Evolutionary conservation across 305 asterid genomes (phyloP).

Genomic region (Fraxinus velutina): DNA sequence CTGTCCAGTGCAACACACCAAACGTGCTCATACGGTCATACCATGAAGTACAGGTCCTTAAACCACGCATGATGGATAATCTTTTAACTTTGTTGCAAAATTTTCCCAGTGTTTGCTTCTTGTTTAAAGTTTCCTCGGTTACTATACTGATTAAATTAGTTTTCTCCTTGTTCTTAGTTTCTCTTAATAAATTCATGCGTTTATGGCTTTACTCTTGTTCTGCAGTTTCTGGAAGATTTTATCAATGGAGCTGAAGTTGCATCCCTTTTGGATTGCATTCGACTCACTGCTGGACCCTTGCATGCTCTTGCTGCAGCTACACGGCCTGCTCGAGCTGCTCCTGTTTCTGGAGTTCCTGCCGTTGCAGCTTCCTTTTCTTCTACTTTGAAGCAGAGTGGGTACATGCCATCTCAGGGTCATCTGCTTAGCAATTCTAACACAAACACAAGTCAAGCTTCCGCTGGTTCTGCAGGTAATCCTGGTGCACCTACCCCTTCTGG

Average conservation of each 20-base stretch:
- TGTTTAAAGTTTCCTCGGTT: background rate
- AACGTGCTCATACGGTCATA: background rate
- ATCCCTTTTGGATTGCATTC: conserved; percentile 93
- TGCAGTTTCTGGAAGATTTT: conserved; percentile 96
- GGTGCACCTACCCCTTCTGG: conserved; percentile 48
- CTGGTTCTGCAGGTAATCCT: conserved; percentile 56
- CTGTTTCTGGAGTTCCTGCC: conserved; percentile 81
- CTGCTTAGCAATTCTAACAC: conserved; percentile 52
- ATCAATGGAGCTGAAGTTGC: conserved; percentile 96
- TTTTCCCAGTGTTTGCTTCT: background rate
- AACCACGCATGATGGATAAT: background rate
- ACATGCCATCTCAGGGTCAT: conserved; percentile 45
- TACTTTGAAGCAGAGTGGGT: conserved; percentile 64
- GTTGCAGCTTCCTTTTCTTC: conserved; percentile 56
- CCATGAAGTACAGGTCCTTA: background rate
- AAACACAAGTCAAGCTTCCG: conserved; percentile 52
- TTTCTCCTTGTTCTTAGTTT: conserved; percentile 19
- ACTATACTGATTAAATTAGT: conserved; percentile 1
- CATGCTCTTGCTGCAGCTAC: conserved; percentile 99
- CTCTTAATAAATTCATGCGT: conserved; percentile 13
- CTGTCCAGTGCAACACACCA: background rate
- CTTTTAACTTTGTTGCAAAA: background rate
- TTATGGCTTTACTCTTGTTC: conserved; percentile 7
- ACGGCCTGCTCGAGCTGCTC: conserved; percentile 99
- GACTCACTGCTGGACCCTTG: conserved; percentile 97